These are phyloP conservation scores for Eucalyptus guilfoylei DNA, from an alignment of 345 rosid genomes.

Conservation along the genomic window DNA sequence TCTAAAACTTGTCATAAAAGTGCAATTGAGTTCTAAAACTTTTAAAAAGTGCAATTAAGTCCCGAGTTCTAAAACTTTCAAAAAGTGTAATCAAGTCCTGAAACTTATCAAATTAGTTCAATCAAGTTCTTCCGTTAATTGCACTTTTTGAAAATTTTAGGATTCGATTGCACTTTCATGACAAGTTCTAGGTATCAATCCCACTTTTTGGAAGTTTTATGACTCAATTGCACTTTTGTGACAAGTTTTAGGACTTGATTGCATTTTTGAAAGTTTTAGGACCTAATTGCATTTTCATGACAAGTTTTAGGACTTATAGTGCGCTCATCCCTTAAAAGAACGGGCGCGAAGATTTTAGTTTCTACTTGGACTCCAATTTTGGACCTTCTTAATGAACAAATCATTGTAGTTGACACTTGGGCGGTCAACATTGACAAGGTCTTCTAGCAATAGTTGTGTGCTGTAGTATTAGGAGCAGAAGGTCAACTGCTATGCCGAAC, in stretches of 20 bases:
- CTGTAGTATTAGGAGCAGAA: neutral
- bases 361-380: neutral
- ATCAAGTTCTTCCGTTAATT: neutral
- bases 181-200: neutral
- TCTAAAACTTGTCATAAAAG: too few relatives aligned
- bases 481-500: neutral
- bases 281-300: neutral
- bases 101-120: too few relatives aligned
- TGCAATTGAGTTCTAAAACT: too few relatives aligned
- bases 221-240: neutral
- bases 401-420: neutral
- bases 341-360: neutral
- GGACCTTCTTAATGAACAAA: neutral
- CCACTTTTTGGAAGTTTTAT: neutral
- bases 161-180: neutral
- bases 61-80: too few relatives aligned
- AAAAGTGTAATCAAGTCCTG: too few relatives aligned
- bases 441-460: neutral
- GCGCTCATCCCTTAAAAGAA: neutral
- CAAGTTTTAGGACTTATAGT: neutral
- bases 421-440: neutral
- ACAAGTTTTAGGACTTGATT: too few relatives aligned
- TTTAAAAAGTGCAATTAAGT: too few relatives aligned
- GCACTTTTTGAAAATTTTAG: neutral
- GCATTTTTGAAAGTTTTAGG: too few relatives aligned